These are phyloP conservation scores for Lentinula sp. DNA, from an alignment of 768 basidiomycete genomes.

Conservation along the genomic window DNA sequence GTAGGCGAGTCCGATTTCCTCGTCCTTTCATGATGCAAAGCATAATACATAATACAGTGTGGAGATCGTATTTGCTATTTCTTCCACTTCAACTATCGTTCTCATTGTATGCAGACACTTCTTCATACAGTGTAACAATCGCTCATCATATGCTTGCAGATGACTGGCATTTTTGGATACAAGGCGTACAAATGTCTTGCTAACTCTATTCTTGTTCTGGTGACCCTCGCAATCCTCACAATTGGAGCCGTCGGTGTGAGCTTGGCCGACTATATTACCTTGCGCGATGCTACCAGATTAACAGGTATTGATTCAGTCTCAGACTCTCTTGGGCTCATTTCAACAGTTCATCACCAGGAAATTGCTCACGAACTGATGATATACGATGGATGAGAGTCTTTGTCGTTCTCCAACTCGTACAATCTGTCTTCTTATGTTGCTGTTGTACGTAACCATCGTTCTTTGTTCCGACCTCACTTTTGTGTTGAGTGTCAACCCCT, in stretches of 20 bases:
- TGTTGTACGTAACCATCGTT: conserved; percentile 43
- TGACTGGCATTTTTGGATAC: conserved; percentile 56
- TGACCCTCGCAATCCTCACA: conserved; percentile 35
- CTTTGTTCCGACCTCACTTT: neutral
- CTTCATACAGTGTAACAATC: neutral
- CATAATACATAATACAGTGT: neutral
- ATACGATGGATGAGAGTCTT: conserved; percentile 31
- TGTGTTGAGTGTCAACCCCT: conserved; percentile 6
- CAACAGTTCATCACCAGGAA: conserved; percentile 27
- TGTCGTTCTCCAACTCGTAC: conserved; percentile 42
- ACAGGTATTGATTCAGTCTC: conserved; percentile 29
- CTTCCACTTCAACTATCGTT: neutral
- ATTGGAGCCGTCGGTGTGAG: conserved; percentile 34
- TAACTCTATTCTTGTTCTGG: conserved; percentile 47
- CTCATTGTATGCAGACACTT: neutral
- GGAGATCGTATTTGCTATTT: neutral
- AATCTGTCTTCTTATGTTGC: conserved; percentile 51
- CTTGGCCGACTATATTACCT: conserved; percentile 31
- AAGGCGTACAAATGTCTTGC: conserved; percentile 65
- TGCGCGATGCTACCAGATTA: conserved; percentile 34
- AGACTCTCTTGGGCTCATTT: neutral
- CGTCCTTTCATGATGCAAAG: neutral
- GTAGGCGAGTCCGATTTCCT: conserved; percentile 29
- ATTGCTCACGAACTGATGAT: conserved; percentile 34
- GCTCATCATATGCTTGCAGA: conserved; percentile 17